phyloP scores from a whole-genome alignment of 129 eudicot genomes.

The Glebionis coronaria region DNA sequence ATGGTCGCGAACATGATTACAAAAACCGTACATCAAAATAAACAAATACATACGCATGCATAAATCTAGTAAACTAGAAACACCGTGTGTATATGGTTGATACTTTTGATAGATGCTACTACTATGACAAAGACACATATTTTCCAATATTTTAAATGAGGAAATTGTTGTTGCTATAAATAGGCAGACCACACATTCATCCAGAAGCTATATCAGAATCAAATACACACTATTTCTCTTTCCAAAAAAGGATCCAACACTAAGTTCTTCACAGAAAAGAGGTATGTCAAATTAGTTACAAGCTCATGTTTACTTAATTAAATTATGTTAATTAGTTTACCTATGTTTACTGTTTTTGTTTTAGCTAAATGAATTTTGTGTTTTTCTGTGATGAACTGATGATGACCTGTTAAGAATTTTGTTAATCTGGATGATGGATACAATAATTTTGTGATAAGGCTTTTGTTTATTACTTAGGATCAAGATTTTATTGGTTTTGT shows the following conservation, averaged over 20 bases:
- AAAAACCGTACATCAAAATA: too few species aligned
- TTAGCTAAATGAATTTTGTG: background rate
- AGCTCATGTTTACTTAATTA: background rate
- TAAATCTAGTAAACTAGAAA: too few species aligned
- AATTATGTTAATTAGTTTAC: background rate
- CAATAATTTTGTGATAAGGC: conserved; percentile 18
- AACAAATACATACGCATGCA: too few species aligned
- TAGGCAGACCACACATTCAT: background rate
- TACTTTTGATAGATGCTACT: too few species aligned
- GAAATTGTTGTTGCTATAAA: background rate
- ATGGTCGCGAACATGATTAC: too few species aligned
- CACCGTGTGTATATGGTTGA: too few species aligned
- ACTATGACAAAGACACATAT: too few species aligned
- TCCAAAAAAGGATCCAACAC: too few species aligned
- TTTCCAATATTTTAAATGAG: background rate
- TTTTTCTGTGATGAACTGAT: background rate
- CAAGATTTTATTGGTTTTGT: background rate
- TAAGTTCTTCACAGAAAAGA: too few species aligned
- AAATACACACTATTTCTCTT: too few species aligned
- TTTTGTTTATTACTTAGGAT: background rate
- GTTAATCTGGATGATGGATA: background rate
- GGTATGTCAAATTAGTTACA: too few species aligned
- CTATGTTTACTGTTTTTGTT: background rate
- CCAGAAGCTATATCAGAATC: too few species aligned
- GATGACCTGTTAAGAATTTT: background rate